Percentiles rank a stretch among this genome's conserved stretches.
Conservation (phyloP, 148 eudicot genomes). For the Simmondsia chinensis region DNA sequence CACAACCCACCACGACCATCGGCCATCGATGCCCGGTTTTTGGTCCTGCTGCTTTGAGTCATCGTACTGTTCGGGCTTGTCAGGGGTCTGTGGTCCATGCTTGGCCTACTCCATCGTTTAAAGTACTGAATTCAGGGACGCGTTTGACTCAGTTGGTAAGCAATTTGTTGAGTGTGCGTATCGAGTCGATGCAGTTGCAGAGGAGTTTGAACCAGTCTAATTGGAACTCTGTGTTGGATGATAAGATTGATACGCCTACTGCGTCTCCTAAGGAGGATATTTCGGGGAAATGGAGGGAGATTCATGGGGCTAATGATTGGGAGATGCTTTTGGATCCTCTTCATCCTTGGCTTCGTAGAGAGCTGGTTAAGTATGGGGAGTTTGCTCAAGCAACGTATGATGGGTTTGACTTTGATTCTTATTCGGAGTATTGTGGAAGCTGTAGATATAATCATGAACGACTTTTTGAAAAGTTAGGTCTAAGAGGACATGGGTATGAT, state of each 20-base stretch:
- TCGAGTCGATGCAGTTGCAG: slow-evolving; percentile 18
- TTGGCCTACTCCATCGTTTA: too few relatives aligned
- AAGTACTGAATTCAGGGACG: too few relatives aligned
- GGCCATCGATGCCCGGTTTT: too few relatives aligned
- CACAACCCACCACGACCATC: too few relatives aligned
- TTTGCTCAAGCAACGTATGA: slow-evolving; percentile 77
- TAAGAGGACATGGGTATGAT: slow-evolving; percentile 30
- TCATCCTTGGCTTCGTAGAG: slow-evolving; percentile 40
- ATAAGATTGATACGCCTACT: slow-evolving; percentile 29
- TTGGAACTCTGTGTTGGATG: slow-evolving; percentile 14
- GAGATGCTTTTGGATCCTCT: slow-evolving; percentile 39
- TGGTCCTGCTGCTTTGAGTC: too few relatives aligned
- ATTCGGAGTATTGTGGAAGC: slow-evolving; percentile 61
- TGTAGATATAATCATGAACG: slow-evolving; percentile 32
- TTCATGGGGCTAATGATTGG: slow-evolving; percentile 48
- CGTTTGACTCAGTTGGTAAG: too few relatives aligned
- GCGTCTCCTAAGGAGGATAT: slow-evolving; percentile 50
- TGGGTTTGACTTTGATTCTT: slow-evolving; percentile 55
- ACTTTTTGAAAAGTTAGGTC: slow-evolving; percentile 40
- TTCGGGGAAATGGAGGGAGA: slow-evolving; percentile 29
- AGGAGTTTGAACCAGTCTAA: slow-evolving; percentile 8
- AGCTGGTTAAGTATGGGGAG: slow-evolving; percentile 68
- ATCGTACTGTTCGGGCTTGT: too few relatives aligned
- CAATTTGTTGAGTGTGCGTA: too few relatives aligned
- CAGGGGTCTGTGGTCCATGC: too few relatives aligned